Conservation (phyloP, 768 basidiomycete species). For the Hirschioporus abietinus region DNA sequence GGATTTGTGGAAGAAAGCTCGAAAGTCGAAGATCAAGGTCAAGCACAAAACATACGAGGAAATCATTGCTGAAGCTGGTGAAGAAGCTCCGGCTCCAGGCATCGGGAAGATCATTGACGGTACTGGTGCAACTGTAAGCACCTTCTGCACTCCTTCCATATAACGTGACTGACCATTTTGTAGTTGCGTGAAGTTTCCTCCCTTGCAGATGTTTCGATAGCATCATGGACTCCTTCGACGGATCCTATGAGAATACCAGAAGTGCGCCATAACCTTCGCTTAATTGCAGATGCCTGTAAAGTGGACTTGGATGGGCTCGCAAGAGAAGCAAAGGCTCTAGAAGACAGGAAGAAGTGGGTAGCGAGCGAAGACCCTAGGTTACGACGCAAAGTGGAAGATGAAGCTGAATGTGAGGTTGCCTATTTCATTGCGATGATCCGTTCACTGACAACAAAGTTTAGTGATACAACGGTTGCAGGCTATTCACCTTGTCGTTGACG, state of each 20-base stretch:
- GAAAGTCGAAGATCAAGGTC: conserved; percentile 77
- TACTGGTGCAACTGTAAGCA: conserved; percentile 81
- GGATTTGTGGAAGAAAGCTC: conserved; percentile 82
- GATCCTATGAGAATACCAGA: conserved; percentile 91
- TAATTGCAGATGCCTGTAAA: conserved; percentile 80
- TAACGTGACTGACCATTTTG: conserved; percentile 10
- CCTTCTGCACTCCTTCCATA: conserved; percentile 3
- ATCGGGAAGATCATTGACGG: conserved; percentile 93
- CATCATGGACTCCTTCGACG: conserved; percentile 80
- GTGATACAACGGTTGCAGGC: conserved; percentile 76
- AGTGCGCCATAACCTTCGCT: conserved; percentile 90
- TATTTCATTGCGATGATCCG: conserved; percentile 4
- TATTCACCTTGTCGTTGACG: conserved; percentile 68
- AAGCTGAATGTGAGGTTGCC: conserved; percentile 61
- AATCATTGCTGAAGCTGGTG: conserved; percentile 82
- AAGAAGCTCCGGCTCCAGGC: conserved; percentile 44
- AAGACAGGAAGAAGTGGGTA: conserved; percentile 73
- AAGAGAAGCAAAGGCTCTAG: conserved; percentile 79
- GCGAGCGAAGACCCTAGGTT: conserved; percentile 65
- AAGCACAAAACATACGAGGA: conserved; percentile 98
- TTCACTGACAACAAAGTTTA: conserved; percentile 24
- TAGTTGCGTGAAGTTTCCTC: conserved; percentile 88
- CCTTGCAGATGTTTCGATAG: conserved; percentile 68
- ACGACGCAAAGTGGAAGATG: conserved; percentile 62
- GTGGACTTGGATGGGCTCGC: conserved; percentile 85